These are phyloP conservation scores for Saprolegnia parasitica DNA, from an alignment of 352 stramenopile genomes.

Conservation along the genomic window DNA sequence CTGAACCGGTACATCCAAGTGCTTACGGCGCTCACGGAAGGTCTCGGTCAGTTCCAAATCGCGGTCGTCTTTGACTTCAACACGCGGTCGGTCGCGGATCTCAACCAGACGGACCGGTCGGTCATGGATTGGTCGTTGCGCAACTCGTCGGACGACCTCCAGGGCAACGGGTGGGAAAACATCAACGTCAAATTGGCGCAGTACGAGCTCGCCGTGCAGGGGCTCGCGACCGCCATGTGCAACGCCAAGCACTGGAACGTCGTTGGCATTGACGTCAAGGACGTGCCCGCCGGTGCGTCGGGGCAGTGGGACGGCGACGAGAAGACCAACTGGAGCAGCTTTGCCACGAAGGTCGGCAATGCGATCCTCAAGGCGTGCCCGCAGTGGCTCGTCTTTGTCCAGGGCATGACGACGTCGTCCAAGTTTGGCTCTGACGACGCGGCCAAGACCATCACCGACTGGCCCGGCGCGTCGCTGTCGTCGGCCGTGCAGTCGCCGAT, in stretches of 20 bases:
- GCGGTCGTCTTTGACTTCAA: conserved; percentile 79
- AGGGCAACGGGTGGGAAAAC: conserved; percentile 55
- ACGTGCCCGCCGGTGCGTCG: conserved; percentile 44
- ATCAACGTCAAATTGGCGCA: conserved; percentile 64
- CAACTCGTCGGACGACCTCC: background rate
- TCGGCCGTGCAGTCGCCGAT: conserved; percentile 47
- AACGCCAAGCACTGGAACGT: conserved; percentile 81
- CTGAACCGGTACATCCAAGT: conserved; percentile 65
- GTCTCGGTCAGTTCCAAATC: conserved; percentile 68
- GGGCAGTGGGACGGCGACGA: conserved; percentile 73
- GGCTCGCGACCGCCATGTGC: conserved; percentile 60
- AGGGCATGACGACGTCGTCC: conserved; percentile 60
- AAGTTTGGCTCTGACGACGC: conserved; percentile 54
- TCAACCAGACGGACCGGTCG: conserved; percentile 36
- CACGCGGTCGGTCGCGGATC: conserved; percentile 42
- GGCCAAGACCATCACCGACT: conserved; percentile 63
- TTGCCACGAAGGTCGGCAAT: conserved; percentile 61
- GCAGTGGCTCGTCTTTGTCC: conserved; percentile 72
- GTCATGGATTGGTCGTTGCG: conserved; percentile 6
- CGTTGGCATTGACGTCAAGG: conserved; percentile 81
- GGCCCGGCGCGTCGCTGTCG: conserved; percentile 60
- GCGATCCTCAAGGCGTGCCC: conserved; percentile 61
- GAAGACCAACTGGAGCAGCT: conserved; percentile 68
- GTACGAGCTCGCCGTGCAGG: conserved; percentile 76
- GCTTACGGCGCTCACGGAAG: conserved; percentile 54